Evolutionary conservation across 2,329 filamentous ascomycete species (phyloP).

Genomic region (Botrytis paeoniae): DNA sequence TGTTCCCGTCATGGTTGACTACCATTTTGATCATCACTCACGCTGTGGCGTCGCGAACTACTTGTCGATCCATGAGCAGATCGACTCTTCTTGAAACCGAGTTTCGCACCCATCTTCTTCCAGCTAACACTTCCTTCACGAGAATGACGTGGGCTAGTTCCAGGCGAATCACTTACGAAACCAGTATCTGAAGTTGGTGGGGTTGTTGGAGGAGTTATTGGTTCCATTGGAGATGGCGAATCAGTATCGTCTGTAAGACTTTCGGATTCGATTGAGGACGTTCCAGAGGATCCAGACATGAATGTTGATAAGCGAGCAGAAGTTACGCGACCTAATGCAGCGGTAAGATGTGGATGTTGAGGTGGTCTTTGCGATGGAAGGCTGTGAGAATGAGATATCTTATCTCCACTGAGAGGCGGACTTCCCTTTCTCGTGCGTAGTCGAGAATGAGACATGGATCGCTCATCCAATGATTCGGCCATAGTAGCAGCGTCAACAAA

Average conservation of each 20-base stretch:
- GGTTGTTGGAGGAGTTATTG: slow-evolving; percentile 71
- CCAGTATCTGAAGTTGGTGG: slow-evolving; percentile 57
- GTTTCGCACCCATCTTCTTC: slow-evolving; percentile 62
- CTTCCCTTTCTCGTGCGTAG: slow-evolving; percentile 30
- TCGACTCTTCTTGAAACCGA: slow-evolving; percentile 55
- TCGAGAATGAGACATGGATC: slow-evolving; percentile 31
- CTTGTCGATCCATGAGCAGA: slow-evolving; percentile 45
- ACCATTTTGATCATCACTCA: slow-evolving; percentile 38
- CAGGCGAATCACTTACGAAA: slow-evolving; percentile 31
- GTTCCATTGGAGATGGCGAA: slow-evolving; percentile 56
- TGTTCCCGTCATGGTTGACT: slow-evolving; percentile 55
- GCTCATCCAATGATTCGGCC: slow-evolving; percentile 33
- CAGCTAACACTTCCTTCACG: slow-evolving; percentile 44
- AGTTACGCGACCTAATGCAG: slow-evolving; percentile 29
- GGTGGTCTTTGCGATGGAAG: slow-evolving; percentile 31
- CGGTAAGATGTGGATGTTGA: slow-evolving; percentile 34
- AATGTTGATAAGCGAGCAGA: slow-evolving; percentile 32
- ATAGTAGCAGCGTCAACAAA: slow-evolving; percentile 32
- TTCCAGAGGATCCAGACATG: slow-evolving; percentile 40
- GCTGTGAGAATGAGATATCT: slow-evolving; percentile 26
- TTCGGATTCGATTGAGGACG: slow-evolving; percentile 49
- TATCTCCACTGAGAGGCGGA: slow-evolving; percentile 30
- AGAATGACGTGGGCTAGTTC: slow-evolving; percentile 29
- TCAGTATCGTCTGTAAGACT: slow-evolving; percentile 57
- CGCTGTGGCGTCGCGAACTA: slow-evolving; percentile 36